Percentiles rank a stretch among this genome's conserved stretches.
Conservation (phyloP, 192 early-diverging fungal species). For the Linnemannia exigua region DNA sequence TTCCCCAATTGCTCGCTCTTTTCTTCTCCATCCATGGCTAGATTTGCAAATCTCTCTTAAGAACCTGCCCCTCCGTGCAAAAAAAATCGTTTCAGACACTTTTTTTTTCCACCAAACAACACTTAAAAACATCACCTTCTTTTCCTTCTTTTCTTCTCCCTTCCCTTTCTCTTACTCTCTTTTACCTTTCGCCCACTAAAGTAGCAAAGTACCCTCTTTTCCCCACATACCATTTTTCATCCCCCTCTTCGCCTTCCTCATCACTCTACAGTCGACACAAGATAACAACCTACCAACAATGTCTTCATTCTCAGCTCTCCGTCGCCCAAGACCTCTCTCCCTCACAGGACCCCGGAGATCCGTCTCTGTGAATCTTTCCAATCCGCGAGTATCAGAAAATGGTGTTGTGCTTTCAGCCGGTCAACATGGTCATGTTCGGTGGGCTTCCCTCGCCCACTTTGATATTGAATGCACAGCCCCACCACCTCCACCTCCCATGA, state of each 20-base stretch:
- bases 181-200: too few relatives aligned
- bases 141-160: neutral
- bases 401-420: neutral
- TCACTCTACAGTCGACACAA: neutral
- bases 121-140: neutral
- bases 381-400: neutral
- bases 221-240: too few relatives aligned
- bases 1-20: neutral
- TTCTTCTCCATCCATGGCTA: neutral
- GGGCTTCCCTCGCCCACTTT: conserved; percentile 5
- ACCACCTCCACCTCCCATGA: conserved; percentile 19
- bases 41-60: neutral
- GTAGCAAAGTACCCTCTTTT: too few relatives aligned
- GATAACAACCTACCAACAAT: neutral
- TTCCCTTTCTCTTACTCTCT: too few relatives aligned
- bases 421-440: conserved; percentile 16
- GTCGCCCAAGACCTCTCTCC: conserved; percentile 35
- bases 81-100: neutral
- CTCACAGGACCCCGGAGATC: neutral
- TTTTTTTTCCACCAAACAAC: neutral
- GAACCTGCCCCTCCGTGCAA: neutral
- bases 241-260: neutral
- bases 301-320: conserved; percentile 26
- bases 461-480: neutral
- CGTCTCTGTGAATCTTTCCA: neutral